Evolutionary conservation across 2,329 filamentous ascomycete species (phyloP), one percentile per base, ranked within the genome.

Genomic region (Trichoderma cornu-damae): DNA sequence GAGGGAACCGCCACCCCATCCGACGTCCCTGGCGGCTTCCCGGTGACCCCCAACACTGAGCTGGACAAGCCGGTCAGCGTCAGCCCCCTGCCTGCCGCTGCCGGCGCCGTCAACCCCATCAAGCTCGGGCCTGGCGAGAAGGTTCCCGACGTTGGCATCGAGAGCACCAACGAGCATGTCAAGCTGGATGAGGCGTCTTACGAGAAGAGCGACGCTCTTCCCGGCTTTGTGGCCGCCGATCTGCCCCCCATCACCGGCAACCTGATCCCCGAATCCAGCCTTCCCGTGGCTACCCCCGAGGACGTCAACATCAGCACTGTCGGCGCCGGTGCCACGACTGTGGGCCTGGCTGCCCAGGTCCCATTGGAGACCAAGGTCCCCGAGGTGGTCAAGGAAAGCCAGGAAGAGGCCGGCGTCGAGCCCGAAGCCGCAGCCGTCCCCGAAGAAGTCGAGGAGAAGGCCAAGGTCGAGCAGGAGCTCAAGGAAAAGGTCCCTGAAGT

Each of bases 121-220:
- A 79, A 82, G 66, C 80, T 96, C 55, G 80, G 82, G 22, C 88
- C 92, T 3, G 91, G 91, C 65, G 89, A 96, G 75, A 84, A 86
- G 70, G 81, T 96, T 8, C 92, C 92, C 38, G 79, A 88, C 47
- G 80, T 91, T 64, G 85, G 84, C 47, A 72, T 79, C 51, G 88
- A 89, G 70, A 86, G 87, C 62, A 77, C 83, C 65, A 87, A 89
- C 69, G 76, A 77, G 60, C 86, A 90, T 50, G 81, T 96, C 67
- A 83, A 86, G 67, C 81, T 89, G 18, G 92, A 96, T 70, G 82
- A 90, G 71, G 89, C 85, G 64, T 93, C 90, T 1, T 97, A 96
- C 72, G 87, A 95, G 71, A 89, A 89, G 72, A 85, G 86, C 62
- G 88, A 88, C 67, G 81, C 85, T 58, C 72, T 85, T 40, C 78